A percentile compares a stretch with the other conserved stretches of the same genome.
Conservation (phyloP, 495 filamentous ascomycete species). For the Cryomyces antarcticus region DNA sequence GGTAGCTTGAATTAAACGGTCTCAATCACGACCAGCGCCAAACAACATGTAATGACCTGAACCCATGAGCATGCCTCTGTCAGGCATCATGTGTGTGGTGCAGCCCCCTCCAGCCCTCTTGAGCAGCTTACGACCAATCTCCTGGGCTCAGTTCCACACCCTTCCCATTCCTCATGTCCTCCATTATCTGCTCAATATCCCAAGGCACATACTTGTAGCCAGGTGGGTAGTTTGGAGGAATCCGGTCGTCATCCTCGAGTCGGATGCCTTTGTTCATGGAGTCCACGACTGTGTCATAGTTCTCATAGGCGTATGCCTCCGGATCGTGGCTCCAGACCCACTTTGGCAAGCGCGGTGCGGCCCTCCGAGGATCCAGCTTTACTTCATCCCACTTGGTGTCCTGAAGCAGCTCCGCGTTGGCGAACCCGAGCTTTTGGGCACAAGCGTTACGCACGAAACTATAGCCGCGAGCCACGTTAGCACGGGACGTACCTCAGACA, state of each 20-base stretch:
- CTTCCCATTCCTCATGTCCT: conserved; percentile 3
- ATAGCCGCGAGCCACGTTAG: not conserved
- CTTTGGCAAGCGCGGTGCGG: conserved; percentile 31
- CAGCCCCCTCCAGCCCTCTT: no score
- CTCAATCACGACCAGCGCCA: no score
- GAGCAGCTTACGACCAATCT: conserved; percentile 6
- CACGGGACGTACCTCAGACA: no score
- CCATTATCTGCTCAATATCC: conserved; percentile 8
- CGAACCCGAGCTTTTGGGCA: conserved; percentile 17
- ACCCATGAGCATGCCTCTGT: no score
- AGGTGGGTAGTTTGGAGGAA: conserved; percentile 6
- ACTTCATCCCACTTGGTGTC: conserved; percentile 37
- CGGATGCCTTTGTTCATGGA: conserved; percentile 3
- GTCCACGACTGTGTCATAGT: conserved; percentile 23
- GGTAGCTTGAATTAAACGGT: no score
- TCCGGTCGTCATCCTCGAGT: conserved; percentile 2
- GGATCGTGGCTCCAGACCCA: conserved; percentile 44
- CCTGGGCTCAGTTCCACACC: conserved; percentile 2
- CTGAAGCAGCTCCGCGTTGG: conserved; percentile 34
- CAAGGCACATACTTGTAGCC: conserved; percentile 10
- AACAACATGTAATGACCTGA: no score
- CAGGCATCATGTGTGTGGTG: no score
- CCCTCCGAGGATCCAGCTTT: conserved; percentile 34
- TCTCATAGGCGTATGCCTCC: conserved; percentile 35
- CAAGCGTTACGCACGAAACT: conserved; percentile 5